Evolutionary conservation across 2,329 filamentous ascomycete species (phyloP), one percentile per base, ranked within the genome.

Genomic region (Colletotrichum graminicola): DNA sequence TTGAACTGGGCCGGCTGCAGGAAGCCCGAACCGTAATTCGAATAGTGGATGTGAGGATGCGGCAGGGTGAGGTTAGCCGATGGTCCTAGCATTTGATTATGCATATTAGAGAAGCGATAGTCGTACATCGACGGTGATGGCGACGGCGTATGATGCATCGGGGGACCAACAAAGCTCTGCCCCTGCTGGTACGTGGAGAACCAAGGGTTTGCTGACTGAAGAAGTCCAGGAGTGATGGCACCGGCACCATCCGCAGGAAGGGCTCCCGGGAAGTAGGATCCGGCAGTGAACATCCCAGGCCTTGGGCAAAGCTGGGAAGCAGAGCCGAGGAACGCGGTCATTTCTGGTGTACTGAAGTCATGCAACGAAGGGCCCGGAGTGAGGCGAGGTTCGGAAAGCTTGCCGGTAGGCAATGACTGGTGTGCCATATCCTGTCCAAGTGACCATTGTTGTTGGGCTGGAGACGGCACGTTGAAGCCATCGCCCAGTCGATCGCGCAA

Each of bases 1-100:
- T 76, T 75, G 56, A 78, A 78, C 11, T 78, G 68, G 21, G 57
- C 26, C 18, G 65, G 68, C n/a, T 68, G 68, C 11, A 49, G 41
- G 29, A 68, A 54, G 59, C 59, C 41, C 23, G 52, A 43, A 10
- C 59, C 65, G 10, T 60, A 71, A 18, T 29, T n/a, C 12, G 49
- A 32, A 26, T 56, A 36, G 7, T 14, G 59, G 21, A 39, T 12
- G 55, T 54, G 63, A 11, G 65, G 41, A 59, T 68, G 52, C 32
- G 59, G 57, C 18, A 59, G 51, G 11, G 65, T 68, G 52, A 57
- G 68, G 54, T 62, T 54, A 23, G 68, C 65, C 8, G 65, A 68
- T 23, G 68, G 59, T 26, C 52, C 64, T 16, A 45, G 23, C 14
- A 63, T n/a, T 16, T 62, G 65, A 32, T 59, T 71, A 3, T 60